Evolutionary conservation across 1,284 basidiomycete genomes (phyloP).

Genomic region (Boletus chippewaensis): DNA sequence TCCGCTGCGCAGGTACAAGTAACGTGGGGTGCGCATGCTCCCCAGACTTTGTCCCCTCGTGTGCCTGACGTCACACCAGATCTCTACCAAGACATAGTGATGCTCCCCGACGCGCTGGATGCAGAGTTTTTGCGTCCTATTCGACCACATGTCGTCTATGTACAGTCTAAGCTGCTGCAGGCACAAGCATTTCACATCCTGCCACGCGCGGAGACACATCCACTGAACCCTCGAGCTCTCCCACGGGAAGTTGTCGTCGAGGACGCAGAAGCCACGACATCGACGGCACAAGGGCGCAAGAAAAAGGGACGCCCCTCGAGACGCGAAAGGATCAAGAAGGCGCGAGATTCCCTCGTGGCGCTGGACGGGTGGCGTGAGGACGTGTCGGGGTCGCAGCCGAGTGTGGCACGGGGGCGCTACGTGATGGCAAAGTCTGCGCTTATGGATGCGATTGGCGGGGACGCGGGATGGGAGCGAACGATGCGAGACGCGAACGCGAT

Average conservation of each 20-base stretch:
- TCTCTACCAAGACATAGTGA: slow-evolving; percentile 41
- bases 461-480: slow-evolving; percentile 17
- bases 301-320: slow-evolving; percentile 64
- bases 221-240: slow-evolving; percentile 53
- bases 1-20: slow-evolving; percentile 46
- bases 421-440: slow-evolving; percentile 36
- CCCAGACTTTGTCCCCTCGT: not conserved
- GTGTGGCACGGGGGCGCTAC: slow-evolving; percentile 37
- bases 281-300: slow-evolving; percentile 28
- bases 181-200: slow-evolving; percentile 51
- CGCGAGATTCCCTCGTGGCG: slow-evolving; percentile 43
- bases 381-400: slow-evolving; percentile 21
- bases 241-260: slow-evolving; percentile 57
- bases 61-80: slow-evolving; percentile 37
- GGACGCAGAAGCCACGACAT: slow-evolving; percentile 13
- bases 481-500: slow-evolving; percentile 41
- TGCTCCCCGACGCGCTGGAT: slow-evolving; percentile 40
- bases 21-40: slow-evolving; percentile 44
- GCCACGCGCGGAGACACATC: slow-evolving; percentile 44
- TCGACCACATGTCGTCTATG: slow-evolving; percentile 41
- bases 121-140: slow-evolving; percentile 39
- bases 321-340: slow-evolving; percentile 50
- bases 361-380: slow-evolving; percentile 49
- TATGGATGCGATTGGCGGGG: slow-evolving; percentile 31
- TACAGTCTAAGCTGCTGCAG: slow-evolving; percentile 43